These are phyloP conservation scores for Nakataea oryzae DNA, from an alignment of 2,329 filamentous ascomycete genomes.

Conservation along the genomic window DNA sequence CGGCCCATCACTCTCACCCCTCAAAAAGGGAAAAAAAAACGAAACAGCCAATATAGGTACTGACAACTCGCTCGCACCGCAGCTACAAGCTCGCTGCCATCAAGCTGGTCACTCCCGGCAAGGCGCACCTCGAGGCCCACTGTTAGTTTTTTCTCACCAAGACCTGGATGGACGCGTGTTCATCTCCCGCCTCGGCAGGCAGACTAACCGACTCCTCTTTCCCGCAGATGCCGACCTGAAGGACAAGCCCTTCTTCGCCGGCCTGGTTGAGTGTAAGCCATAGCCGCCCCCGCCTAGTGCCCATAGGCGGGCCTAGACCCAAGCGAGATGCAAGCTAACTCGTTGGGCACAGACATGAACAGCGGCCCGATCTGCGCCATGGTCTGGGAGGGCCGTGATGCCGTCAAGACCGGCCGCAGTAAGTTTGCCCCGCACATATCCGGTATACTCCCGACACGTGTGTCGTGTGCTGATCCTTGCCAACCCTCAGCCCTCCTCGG, in stretches of 20 bases:
- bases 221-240: conserved; percentile 68
- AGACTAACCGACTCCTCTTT: not conserved
- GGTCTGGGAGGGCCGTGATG: conserved; percentile 99
- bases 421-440: conserved; percentile 25
- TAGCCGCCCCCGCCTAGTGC: not conserved
- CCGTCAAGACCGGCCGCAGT: conserved; percentile 95
- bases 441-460: not conserved
- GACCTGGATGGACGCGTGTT: not conserved
- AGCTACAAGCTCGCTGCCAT: conserved; percentile 98
- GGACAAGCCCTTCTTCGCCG: conserved; percentile 93
- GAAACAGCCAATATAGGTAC: not conserved
- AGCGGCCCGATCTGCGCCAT: conserved; percentile 96
- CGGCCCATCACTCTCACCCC: conserved; percentile 8
- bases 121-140: conserved; percentile 97
- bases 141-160: conserved; percentile 38
- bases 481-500: conserved; percentile 65
- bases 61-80: conserved; percentile 7
- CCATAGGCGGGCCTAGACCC: not conserved
- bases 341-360: conserved; percentile 65
- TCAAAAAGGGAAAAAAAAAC: too few species aligned
- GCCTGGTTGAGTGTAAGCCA: conserved; percentile 77
- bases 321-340: not conserved
- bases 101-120: conserved; percentile 82
- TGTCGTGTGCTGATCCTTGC: conserved; percentile 8
- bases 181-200: not conserved